Percentiles rank a stretch among this genome's conserved stretches.
Evolutionary conservation across 331 rosid genomes (phyloP).

Genomic region (Acacia pycnantha): DNA sequence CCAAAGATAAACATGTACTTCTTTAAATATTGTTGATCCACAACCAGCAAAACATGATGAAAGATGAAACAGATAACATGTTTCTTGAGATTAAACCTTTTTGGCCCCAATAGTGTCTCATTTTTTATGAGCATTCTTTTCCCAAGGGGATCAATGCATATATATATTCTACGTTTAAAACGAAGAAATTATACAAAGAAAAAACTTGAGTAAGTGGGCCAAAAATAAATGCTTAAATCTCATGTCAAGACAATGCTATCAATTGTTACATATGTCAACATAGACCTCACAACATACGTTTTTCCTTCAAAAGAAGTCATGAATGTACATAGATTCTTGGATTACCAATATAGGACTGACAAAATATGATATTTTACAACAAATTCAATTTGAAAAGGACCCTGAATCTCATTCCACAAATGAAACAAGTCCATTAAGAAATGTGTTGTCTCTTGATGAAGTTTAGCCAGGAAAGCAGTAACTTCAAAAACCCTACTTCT

Average conservation of each 20-base stretch:
- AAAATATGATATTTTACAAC: background rate
- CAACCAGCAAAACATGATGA: background rate
- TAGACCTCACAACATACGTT: background rate
- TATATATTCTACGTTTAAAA: background rate
- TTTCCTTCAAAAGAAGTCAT: background rate
- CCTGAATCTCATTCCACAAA: background rate
- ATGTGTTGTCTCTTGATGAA: background rate
- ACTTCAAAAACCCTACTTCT: background rate
- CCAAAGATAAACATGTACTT: background rate
- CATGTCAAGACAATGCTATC: background rate
- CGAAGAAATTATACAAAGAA: background rate
- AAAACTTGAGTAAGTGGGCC: background rate
- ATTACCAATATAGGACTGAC: background rate
- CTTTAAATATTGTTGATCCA: background rate
- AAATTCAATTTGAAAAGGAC: background rate
- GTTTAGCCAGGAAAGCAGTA: background rate
- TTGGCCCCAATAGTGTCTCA: background rate
- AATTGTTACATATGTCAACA: background rate
- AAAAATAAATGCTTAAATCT: constrained; percentile 1
- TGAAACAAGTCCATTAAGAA: background rate
- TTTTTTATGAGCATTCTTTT: background rate
- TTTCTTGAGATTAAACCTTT: background rate
- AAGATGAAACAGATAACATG: background rate
- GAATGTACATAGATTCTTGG: background rate
- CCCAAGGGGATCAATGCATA: background rate